A percentile compares a stretch with the other conserved stretches of the same genome.
These are phyloP conservation scores for Fagus sylvatica DNA, from an alignment of 306 rosid genomes.

Conservation along the genomic window DNA sequence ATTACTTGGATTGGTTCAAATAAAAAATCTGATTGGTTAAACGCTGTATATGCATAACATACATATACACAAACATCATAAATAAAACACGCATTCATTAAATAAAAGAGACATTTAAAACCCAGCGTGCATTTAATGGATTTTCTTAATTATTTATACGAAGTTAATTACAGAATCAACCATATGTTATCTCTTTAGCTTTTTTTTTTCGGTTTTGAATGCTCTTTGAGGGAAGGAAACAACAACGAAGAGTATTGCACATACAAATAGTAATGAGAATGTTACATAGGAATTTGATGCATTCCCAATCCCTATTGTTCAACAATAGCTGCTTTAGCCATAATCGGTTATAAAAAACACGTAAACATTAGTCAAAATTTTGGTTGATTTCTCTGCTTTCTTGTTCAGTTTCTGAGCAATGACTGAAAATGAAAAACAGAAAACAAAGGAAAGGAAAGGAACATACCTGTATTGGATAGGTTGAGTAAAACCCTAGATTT, in stretches of 20 bases:
- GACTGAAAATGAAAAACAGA: neutral
- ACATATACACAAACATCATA: too few relatives aligned
- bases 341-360: neutral
- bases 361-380: neutral
- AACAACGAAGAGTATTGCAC: neutral
- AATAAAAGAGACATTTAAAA: too few relatives aligned
- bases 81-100: too few relatives aligned
- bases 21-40: neutral
- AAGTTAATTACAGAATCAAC: neutral
- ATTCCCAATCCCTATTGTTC: neutral
- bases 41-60: neutral
- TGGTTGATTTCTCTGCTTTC: neutral
- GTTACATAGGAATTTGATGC: neutral
- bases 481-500: conserved; percentile 24
- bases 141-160: too few relatives aligned
- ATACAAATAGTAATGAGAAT: neutral
- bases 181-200: neutral
- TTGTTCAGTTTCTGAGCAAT: neutral
- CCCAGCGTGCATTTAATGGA: too few relatives aligned
- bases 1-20: neutral
- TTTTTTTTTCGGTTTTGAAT: neutral
- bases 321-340: neutral
- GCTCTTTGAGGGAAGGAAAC: neutral
- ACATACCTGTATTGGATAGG: conserved; percentile 5
- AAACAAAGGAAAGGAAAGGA: neutral